phyloP scores from a whole-genome alignment of 1,284 basidiomycete species.

The Fistulinella cinereoalba region DNA sequence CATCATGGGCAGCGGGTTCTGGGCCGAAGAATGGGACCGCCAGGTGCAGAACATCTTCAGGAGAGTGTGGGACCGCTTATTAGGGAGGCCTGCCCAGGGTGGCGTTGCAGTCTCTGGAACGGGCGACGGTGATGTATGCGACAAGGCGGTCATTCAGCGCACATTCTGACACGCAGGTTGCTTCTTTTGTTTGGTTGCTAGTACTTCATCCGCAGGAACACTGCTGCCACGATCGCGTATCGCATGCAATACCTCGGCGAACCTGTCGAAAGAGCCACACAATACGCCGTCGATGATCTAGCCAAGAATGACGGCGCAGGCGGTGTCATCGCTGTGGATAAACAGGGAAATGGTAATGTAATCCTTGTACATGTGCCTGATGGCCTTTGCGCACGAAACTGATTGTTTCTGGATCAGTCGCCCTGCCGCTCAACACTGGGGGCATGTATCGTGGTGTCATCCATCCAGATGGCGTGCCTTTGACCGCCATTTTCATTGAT shows the following conservation, averaged over 20 bases:
- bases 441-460: slow-evolving; percentile 84
- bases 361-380: background rate
- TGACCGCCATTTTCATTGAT: slow-evolving; percentile 75
- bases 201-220: slow-evolving; percentile 75
- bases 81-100: slow-evolving; percentile 34
- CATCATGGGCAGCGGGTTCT: slow-evolving; percentile 73
- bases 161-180: no score
- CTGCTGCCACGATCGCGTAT: slow-evolving; percentile 63
- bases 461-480: slow-evolving; percentile 58
- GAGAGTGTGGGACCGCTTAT: slow-evolving; percentile 41
- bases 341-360: slow-evolving; percentile 55
- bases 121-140: slow-evolving; percentile 73
- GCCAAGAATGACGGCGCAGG: slow-evolving; percentile 57
- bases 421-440: slow-evolving; percentile 67
- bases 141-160: no score
- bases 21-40: slow-evolving; percentile 73
- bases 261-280: slow-evolving; percentile 53
- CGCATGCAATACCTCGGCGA: slow-evolving; percentile 63
- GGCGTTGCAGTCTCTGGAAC: slow-evolving; percentile 80
- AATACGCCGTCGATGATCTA: slow-evolving; percentile 55
- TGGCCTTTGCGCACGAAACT: background rate
- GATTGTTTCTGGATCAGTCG: slow-evolving; percentile 40
- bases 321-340: slow-evolving; percentile 70
- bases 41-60: slow-evolving; percentile 36
- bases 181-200: no score